phyloP scores from a whole-genome alignment of 768 basidiomycete species.

The Pleurotus giganteus region DNA sequence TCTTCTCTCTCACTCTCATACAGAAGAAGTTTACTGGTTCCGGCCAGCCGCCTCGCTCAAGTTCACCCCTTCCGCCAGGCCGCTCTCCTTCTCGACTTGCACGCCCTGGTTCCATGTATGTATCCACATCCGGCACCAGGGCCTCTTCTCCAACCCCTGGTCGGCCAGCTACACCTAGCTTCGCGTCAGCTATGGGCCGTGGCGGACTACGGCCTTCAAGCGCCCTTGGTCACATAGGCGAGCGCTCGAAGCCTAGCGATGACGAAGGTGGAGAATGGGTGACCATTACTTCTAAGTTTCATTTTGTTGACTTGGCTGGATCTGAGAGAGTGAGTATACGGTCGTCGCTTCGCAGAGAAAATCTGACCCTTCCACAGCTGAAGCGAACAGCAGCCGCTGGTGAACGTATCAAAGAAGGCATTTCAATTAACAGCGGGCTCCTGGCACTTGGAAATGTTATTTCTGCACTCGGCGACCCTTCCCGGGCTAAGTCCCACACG shows the following conservation, averaged over 20 bases:
- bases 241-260: slow-evolving; percentile 42
- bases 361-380: slow-evolving; percentile 47
- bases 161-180: slow-evolving; percentile 78
- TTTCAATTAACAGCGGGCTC: slow-evolving; percentile 96
- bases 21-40: slow-evolving; percentile 85
- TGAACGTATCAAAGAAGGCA: slow-evolving; percentile 98
- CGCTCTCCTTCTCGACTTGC: slow-evolving; percentile 77
- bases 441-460: slow-evolving; percentile 98
- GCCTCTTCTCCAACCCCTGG: slow-evolving; percentile 74
- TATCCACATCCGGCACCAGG: slow-evolving; percentile 31
- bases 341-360: slow-evolving; percentile 2
- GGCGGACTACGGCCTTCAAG: slow-evolving; percentile 75
- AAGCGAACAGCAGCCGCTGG: slow-evolving; percentile 96
- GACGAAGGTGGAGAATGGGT: slow-evolving; percentile 81
- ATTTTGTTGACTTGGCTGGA: slow-evolving; percentile 97
- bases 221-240: slow-evolving; percentile 69
- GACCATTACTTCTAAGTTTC: slow-evolving; percentile 92
- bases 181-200: slow-evolving; percentile 70
- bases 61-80: slow-evolving; percentile 72
- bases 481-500: slow-evolving; percentile 79
- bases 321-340: slow-evolving; percentile 79
- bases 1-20: slow-evolving; percentile 92
- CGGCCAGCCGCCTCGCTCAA: slow-evolving; percentile 66
- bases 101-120: slow-evolving; percentile 79
- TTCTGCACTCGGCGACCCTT: slow-evolving; percentile 93